Conservation (phyloP, 768 basidiomycete species). For the Artomyces pyxidatus region DNA sequence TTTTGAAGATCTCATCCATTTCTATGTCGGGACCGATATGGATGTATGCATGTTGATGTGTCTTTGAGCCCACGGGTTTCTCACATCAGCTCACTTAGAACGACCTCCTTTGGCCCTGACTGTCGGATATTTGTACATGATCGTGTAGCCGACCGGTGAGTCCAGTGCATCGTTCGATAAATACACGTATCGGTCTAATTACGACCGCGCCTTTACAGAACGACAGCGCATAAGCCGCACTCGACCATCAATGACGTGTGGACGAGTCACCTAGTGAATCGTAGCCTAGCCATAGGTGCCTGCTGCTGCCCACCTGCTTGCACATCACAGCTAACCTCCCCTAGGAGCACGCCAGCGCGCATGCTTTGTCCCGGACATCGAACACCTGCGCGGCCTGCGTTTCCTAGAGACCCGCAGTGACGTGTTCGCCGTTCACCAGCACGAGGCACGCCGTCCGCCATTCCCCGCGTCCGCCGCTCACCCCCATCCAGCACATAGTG, state of each 20-base stretch:
- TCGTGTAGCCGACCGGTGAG: no score
- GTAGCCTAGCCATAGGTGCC: slow-evolving; percentile 46
- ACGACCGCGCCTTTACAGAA: no score
- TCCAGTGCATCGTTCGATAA: no score
- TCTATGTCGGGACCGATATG: slow-evolving; percentile 10
- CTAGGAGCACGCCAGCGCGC: slow-evolving; percentile 48
- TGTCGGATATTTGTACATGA: background rate
- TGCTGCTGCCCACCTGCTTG: background rate
- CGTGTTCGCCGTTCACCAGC: slow-evolving; percentile 51
- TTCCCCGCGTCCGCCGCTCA: no score
- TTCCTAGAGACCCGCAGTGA: slow-evolving; percentile 50
- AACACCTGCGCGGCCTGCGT: slow-evolving; percentile 26
- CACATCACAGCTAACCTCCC: background rate
- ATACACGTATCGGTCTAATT: no score
- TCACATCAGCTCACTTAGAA: slow-evolving; percentile 6
- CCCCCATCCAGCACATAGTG: slow-evolving; percentile 11
- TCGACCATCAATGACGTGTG: slow-evolving; percentile 44
- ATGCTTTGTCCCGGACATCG: slow-evolving; percentile 44
- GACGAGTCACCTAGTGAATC: slow-evolving; percentile 41
- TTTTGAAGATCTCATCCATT: slow-evolving; percentile 15
- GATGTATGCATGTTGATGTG: slow-evolving; percentile 11
- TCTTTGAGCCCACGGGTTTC: no score
- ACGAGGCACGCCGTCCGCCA: slow-evolving; percentile 29
- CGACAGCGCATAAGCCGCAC: no score
- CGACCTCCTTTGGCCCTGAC: slow-evolving; percentile 13